Percentiles rank a stretch among this genome's conserved stretches.
Conservation (phyloP, 2,329 filamentous ascomycete species). For the Trichophyton rubrum region DNA sequence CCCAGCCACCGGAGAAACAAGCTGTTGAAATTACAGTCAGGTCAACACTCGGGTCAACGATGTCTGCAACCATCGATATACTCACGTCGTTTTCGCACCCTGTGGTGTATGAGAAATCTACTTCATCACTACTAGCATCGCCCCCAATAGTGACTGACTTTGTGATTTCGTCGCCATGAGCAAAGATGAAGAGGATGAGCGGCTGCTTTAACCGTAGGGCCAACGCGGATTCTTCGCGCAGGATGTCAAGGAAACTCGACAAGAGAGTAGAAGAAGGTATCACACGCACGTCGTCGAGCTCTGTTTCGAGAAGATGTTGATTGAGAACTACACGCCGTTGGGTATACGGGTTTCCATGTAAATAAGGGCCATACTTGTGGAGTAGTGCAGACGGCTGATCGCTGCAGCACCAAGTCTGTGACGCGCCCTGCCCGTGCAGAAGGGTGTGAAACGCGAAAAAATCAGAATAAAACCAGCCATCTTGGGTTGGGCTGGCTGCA, state of each 20-base stretch:
- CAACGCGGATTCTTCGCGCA: slow-evolving; percentile 5
- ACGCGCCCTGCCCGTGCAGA: slow-evolving; percentile 3
- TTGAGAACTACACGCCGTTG: slow-evolving; percentile 8
- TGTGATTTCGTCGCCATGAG: slow-evolving; percentile 6
- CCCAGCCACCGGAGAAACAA: slow-evolving; percentile 9
- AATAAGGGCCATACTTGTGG: slow-evolving; percentile 8
- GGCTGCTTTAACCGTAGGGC: slow-evolving; percentile 4
- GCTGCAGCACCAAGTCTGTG: slow-evolving; percentile 10
- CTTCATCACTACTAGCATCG: neutral
- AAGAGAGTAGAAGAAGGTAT: slow-evolving; percentile 6
- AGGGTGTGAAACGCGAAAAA: slow-evolving; percentile 12
- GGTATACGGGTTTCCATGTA: slow-evolving; percentile 2
- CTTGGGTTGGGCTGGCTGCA: neutral
- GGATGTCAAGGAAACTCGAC: slow-evolving; percentile 5
- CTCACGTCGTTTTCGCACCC: neutral
- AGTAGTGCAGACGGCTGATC: slow-evolving; percentile 8
- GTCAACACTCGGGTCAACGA: neutral
- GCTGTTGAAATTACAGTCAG: slow-evolving; percentile 8
- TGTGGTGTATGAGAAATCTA: neutral
- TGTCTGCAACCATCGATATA: slow-evolving; percentile 2
- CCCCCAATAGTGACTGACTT: slow-evolving; percentile 5
- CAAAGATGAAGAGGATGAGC: slow-evolving; percentile 8
- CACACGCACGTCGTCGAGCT: slow-evolving; percentile 1
- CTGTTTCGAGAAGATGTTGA: neutral
- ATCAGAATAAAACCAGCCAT: slow-evolving; percentile 12